Percentiles rank a stretch among this genome's conserved stretches.
Conservation (phyloP, 2,329 filamentous ascomycete species). For the Thermomyces lanuginosus region DNA sequence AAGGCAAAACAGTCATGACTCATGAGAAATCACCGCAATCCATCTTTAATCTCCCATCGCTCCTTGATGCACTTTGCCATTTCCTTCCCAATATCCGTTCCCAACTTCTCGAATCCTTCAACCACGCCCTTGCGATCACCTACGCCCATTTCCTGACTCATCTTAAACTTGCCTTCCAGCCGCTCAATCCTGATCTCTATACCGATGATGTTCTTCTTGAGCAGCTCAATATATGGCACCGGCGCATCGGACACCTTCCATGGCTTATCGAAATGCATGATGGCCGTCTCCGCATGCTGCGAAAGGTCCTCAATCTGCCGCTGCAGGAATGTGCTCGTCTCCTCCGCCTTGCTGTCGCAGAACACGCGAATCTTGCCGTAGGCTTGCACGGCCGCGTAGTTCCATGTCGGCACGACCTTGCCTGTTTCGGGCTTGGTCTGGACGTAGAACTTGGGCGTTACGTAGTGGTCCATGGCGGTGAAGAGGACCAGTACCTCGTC, state of each 20-base stretch:
- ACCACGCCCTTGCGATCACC: constrained; percentile 43
- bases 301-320: constrained; percentile 40
- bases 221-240: constrained; percentile 37
- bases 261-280: constrained; percentile 42
- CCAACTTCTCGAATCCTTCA: constrained; percentile 36
- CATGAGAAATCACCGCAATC: too few relatives aligned
- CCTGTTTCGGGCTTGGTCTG: constrained; percentile 47
- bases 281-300: constrained; percentile 32
- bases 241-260: constrained; percentile 49
- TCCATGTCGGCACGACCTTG: constrained; percentile 57
- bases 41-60: constrained; percentile 13
- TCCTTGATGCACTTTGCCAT: constrained; percentile 22
- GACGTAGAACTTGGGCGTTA: constrained; percentile 52
- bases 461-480: constrained; percentile 45
- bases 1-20: too few relatives aligned
- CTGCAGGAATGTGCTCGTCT: constrained; percentile 34
- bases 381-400: constrained; percentile 49
- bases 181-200: constrained; percentile 42
- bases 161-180: constrained; percentile 48
- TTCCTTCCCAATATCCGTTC: constrained; percentile 20
- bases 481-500: constrained; percentile 49
- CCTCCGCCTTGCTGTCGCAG: constrained; percentile 31
- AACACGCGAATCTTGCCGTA: constrained; percentile 43
- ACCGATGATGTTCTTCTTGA: constrained; percentile 45
- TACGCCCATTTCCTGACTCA: constrained; percentile 43